Evolutionary conservation across 352 stramenopile species (phyloP).

Genomic region (Pythium vanterpoolii): DNA sequence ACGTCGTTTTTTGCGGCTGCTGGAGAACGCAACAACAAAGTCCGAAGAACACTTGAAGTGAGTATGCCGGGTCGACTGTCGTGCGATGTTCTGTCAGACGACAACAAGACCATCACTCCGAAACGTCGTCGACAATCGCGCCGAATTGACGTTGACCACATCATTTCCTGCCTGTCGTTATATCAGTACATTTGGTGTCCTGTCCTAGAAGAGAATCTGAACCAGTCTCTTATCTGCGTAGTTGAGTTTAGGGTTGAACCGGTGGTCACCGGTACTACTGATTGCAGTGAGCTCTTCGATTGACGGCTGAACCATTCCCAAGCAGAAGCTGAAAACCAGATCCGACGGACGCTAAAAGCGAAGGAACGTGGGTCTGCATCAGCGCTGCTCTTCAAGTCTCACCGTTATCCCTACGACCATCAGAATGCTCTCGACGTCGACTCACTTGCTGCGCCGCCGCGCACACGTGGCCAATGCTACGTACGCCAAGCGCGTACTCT

Average conservation of each 20-base stretch:
- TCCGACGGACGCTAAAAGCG: background rate
- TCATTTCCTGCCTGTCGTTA: background rate
- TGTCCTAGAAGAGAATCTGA: constrained; percentile 2
- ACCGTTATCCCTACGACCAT: background rate
- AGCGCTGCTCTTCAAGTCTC: background rate
- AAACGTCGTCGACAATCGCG: constrained; percentile 7
- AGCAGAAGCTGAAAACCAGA: constrained; percentile 17
- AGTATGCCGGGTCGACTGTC: constrained; percentile 15
- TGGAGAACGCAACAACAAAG: constrained; percentile 17
- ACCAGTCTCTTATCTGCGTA: constrained; percentile 1
- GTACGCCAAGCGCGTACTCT: constrained; percentile 3
- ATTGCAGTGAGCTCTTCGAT: constrained; percentile 6
- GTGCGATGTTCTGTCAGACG: constrained; percentile 12
- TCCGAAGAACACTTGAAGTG: constrained; percentile 18
- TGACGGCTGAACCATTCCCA: constrained; percentile 5
- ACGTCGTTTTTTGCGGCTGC: constrained; percentile 25
- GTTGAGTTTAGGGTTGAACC: background rate
- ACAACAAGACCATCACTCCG: constrained; percentile 19
- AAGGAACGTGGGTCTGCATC: constrained; percentile 11
- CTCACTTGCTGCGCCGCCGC: constrained; percentile 17
- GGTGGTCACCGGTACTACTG: background rate
- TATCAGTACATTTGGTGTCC: background rate
- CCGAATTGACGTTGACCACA: constrained; percentile 14
- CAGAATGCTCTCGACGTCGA: constrained; percentile 15
- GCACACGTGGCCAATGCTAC: background rate